Conservation (phyloP, 352 stramenopile genomes). For the Globisporangium viniferum region DNA sequence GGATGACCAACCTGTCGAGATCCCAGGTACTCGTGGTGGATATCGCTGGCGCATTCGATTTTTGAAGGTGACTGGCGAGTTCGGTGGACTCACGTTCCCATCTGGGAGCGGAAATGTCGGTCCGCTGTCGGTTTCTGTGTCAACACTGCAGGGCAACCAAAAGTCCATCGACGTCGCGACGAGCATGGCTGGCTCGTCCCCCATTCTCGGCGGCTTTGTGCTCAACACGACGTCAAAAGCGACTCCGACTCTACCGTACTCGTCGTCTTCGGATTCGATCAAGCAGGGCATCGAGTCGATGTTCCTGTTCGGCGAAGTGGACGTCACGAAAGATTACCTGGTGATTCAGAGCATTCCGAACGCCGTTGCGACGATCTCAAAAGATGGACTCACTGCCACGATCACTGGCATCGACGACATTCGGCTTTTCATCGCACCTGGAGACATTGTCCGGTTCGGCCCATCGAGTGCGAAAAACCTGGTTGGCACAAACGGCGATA, state of each 20-base stretch:
- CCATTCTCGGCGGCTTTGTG: slow-evolving; percentile 51
- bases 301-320: slow-evolving; percentile 72
- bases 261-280: slow-evolving; percentile 49
- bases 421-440: slow-evolving; percentile 54
- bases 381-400: slow-evolving; percentile 44
- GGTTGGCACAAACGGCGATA: slow-evolving; percentile 62
- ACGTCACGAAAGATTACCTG: slow-evolving; percentile 50
- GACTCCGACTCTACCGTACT: slow-evolving; percentile 56
- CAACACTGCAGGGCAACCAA: slow-evolving; percentile 38
- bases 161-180: slow-evolving; percentile 54
- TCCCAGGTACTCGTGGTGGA: slow-evolving; percentile 73
- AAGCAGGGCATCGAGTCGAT: slow-evolving; percentile 78
- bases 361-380: slow-evolving; percentile 44
- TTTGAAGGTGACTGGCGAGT: slow-evolving; percentile 70
- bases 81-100: slow-evolving; percentile 67
- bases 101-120: slow-evolving; percentile 75
- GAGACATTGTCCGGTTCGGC: slow-evolving; percentile 69
- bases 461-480: slow-evolving; percentile 34
- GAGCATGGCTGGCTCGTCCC: slow-evolving; percentile 41
- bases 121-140: slow-evolving; percentile 37
- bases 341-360: slow-evolving; percentile 55
- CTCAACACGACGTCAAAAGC: slow-evolving; percentile 35
- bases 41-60: slow-evolving; percentile 79
- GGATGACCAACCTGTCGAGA: slow-evolving; percentile 79
- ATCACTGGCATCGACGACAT: slow-evolving; percentile 61